phyloP scores from a whole-genome alignment of 2,329 filamentous ascomycete genomes.

The Alternaria tenuissima region DNA sequence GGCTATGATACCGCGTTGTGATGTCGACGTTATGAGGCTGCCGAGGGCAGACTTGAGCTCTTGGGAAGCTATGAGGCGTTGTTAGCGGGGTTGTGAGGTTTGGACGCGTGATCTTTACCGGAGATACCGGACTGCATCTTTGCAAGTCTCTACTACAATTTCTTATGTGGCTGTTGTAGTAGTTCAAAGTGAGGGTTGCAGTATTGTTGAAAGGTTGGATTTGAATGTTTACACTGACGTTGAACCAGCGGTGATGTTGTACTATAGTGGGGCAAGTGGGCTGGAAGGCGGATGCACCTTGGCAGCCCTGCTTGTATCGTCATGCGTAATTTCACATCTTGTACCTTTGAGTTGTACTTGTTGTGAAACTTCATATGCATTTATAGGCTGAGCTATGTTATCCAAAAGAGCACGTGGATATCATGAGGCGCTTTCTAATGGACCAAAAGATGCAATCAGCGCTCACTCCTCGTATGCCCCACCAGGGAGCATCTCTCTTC shows the following conservation, averaged over 20 bases:
- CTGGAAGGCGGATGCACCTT: slow-evolving; percentile 16
- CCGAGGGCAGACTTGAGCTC: slow-evolving; percentile 80
- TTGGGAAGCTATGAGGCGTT: slow-evolving; percentile 65
- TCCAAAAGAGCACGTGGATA: slow-evolving; percentile 15
- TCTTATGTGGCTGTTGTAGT: neutral
- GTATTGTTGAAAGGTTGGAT: neutral
- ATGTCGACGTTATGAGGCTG: slow-evolving; percentile 67
- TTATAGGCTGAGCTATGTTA: neutral
- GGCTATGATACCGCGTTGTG: slow-evolving; percentile 74
- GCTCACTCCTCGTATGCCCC: slow-evolving; percentile 59
- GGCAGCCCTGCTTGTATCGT: slow-evolving; percentile 8
- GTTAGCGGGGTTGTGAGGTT: slow-evolving; percentile 22
- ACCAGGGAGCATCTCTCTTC: slow-evolving; percentile 56
- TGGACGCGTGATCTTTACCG: slow-evolving; percentile 57
- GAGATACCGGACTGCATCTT: slow-evolving; percentile 82
- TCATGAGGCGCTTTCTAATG: slow-evolving; percentile 8
- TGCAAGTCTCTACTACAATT: neutral
- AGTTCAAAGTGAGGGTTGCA: neutral
- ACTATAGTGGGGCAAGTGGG: slow-evolving; percentile 32
- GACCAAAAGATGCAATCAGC: neutral
- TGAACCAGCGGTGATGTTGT: slow-evolving; percentile 11
- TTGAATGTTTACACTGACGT: slow-evolving; percentile 18
- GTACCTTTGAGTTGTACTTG: neutral
- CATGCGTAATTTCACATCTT: neutral
- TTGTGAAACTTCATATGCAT: neutral